Conservation (phyloP, 345 rosid species). For the Euphorbia tirucalli region DNA sequence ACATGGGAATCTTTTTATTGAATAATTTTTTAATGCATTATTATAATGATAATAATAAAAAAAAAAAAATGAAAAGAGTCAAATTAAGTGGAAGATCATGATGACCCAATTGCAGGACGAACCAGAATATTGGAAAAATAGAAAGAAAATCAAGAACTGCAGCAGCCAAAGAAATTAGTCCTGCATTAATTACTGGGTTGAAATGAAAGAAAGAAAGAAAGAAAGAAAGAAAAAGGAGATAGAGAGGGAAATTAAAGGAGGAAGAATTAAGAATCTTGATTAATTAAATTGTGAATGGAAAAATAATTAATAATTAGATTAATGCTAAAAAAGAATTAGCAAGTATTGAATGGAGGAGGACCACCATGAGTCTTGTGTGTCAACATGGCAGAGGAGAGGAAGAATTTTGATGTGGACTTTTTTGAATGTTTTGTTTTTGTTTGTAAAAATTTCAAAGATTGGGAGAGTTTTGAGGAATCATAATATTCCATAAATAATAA, state of each 20-base stretch:
- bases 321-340: too few relatives aligned
- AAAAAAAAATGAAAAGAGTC: neutral
- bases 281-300: too few relatives aligned
- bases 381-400: too few relatives aligned
- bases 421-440: neutral
- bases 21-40: neutral
- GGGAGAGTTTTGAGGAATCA: conserved; percentile 20
- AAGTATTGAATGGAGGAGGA: too few relatives aligned
- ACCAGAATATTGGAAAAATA: neutral
- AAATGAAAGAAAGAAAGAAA: neutral
- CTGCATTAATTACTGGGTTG: neutral
- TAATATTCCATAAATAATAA: neutral
- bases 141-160: neutral
- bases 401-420: neutral
- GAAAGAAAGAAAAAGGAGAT: neutral
- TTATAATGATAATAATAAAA: too few relatives aligned
- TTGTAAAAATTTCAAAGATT: conserved; percentile 7
- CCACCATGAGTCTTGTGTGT: too few relatives aligned
- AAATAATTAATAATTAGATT: too few relatives aligned
- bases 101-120: neutral
- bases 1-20: neutral
- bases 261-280: too few relatives aligned
- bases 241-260: too few relatives aligned
- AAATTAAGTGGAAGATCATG: neutral
- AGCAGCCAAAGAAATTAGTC: neutral